Percentiles rank a stretch among this genome's conserved stretches.
Conservation (phyloP, 2,329 filamentous ascomycete genomes). For the Colletotrichum tropicicola region DNA sequence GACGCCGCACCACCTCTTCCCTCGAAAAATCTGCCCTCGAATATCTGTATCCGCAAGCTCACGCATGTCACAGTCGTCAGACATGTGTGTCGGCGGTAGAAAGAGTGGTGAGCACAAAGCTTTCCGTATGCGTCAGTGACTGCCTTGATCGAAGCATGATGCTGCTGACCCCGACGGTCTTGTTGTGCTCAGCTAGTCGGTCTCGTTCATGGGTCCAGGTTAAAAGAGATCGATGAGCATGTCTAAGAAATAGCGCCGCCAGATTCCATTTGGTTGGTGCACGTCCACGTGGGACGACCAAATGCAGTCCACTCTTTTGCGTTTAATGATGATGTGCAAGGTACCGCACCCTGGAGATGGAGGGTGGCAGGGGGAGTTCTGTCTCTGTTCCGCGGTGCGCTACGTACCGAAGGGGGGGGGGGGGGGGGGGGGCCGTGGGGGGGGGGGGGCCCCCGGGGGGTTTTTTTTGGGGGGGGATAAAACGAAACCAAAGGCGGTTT, state of each 20-base stretch:
- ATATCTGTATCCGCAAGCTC: not conserved
- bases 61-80: not conserved
- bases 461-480: no score
- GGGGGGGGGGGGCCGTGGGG: no score
- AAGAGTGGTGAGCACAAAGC: no score
- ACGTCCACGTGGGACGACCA: constrained; percentile 27
- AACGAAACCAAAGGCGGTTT: no score
- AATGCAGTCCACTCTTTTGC: constrained; percentile 22
- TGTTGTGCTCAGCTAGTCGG: not conserved
- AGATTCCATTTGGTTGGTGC: constrained; percentile 13
- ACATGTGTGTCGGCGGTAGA: no score
- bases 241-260: constrained; percentile 8
- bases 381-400: not conserved
- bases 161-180: no score
- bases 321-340: constrained; percentile 32
- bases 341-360: constrained; percentile 16
- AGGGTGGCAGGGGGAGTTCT: constrained; percentile 1
- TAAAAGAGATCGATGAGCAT: not conserved
- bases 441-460: no score
- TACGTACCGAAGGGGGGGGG: no score
- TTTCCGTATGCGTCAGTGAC: no score
- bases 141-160: no score
- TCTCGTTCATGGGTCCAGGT: constrained; percentile 2
- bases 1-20: constrained; percentile 1
- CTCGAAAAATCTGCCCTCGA: not conserved